Evolutionary conservation across 257 asterid genomes (phyloP).

Genomic region (Nicotiana noctiflora): DNA sequence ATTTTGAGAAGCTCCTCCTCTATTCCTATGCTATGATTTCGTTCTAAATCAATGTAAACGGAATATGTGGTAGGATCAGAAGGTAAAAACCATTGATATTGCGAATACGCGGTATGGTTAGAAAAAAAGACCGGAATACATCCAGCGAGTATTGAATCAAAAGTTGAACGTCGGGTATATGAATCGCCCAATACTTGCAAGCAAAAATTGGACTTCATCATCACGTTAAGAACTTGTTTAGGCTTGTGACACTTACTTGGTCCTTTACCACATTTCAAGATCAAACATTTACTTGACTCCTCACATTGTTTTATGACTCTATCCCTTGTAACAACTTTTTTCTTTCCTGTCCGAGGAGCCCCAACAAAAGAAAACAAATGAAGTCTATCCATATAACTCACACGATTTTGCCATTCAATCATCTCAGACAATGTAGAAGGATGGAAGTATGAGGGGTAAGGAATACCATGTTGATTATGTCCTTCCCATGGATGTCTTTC

Average conservation of each 20-base stretch:
- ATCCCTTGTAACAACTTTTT: not conserved
- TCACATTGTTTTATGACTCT: slow-evolving; percentile 3
- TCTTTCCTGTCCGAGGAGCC: slow-evolving; percentile 9
- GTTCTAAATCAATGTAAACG: slow-evolving; percentile 1
- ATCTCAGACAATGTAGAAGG: not conserved
- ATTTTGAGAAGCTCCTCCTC: slow-evolving; percentile 10
- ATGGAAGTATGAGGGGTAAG: slow-evolving; percentile 1
- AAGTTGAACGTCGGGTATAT: slow-evolving; percentile 4
- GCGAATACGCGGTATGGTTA: not conserved
- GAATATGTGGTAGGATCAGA: slow-evolving; percentile 8
- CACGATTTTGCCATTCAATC: not conserved
- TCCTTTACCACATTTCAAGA: slow-evolving; percentile 6
- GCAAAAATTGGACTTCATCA: slow-evolving; percentile 4
- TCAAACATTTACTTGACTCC: not conserved
- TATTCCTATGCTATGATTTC: not conserved
- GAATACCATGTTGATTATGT: not conserved
- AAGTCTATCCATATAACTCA: not conserved
- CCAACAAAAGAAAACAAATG: slow-evolving; percentile 9
- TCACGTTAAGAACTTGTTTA: not conserved
- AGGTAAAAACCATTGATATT: slow-evolving; percentile 11
- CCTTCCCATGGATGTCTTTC: slow-evolving; percentile 9
- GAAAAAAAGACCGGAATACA: slow-evolving; percentile 10
- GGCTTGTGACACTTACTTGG: slow-evolving; percentile 7
- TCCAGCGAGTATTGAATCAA: slow-evolving; percentile 1
- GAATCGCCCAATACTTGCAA: slow-evolving; percentile 11